A percentile compares a stretch with the other conserved stretches of the same genome.
Evolutionary conservation across 176 grass and related monocot species (phyloP).

Genomic region (Urochloa ruziziensis): DNA sequence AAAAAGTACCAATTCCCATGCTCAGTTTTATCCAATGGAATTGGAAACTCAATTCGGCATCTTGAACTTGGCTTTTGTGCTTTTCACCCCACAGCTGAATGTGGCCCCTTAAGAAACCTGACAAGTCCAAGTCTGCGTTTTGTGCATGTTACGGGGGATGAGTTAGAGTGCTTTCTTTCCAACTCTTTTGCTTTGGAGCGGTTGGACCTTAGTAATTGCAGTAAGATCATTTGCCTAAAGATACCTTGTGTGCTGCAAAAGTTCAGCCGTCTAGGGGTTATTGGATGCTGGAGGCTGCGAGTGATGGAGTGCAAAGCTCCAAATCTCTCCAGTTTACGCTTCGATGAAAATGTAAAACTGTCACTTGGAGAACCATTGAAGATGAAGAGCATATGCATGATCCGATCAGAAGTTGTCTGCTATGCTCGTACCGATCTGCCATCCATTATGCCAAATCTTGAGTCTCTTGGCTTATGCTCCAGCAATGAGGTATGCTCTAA

Average conservation of each 20-base stretch:
- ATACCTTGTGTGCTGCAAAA: neutral
- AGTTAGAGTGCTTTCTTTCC: neutral
- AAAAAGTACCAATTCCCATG: neutral
- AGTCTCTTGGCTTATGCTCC: neutral
- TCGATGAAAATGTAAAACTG: neutral
- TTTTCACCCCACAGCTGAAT: neutral
- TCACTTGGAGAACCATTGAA: conserved; percentile 1
- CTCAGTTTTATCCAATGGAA: neutral
- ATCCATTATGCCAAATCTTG: conserved; percentile 14
- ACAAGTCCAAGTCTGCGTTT: neutral
- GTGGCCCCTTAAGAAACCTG: neutral
- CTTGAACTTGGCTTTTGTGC: neutral
- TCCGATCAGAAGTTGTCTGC: neutral
- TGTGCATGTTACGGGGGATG: neutral
- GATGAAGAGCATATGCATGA: neutral
- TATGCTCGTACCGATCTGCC: neutral
- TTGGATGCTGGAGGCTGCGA: neutral
- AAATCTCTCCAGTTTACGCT: neutral
- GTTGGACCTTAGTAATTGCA: neutral
- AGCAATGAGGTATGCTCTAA: neutral
- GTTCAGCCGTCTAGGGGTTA: neutral
- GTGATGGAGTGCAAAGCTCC: conserved; percentile 16
- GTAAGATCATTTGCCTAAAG: neutral
- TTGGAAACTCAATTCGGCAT: neutral
- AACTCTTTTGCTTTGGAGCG: neutral